Evolutionary conservation across 2,329 filamentous ascomycete genomes (phyloP).

Genomic region (Macrophomina pseudophaseolina): DNA sequence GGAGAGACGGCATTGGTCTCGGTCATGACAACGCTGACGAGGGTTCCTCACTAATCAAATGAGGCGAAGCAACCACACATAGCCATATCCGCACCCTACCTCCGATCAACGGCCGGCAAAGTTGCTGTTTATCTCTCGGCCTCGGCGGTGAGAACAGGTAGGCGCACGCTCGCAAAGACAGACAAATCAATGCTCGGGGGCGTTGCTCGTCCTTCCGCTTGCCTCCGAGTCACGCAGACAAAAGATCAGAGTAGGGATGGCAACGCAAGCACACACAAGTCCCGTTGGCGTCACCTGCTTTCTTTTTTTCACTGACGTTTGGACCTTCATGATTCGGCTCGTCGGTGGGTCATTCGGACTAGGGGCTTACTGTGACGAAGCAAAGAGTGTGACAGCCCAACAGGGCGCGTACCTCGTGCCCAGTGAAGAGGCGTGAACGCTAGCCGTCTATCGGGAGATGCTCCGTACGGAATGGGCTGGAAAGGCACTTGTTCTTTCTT

Average conservation of each 20-base stretch:
- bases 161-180: not conserved
- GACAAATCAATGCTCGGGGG: not conserved
- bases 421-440: not conserved
- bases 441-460: not conserved
- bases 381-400: constrained; percentile 15
- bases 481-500: not conserved
- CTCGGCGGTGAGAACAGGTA: not conserved
- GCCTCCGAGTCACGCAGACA: constrained; percentile 5
- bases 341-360: constrained; percentile 6
- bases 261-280: not conserved
- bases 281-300: not conserved
- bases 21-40: not conserved
- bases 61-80: not conserved
- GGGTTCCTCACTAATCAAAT: not conserved
- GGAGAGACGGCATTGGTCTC: not conserved
- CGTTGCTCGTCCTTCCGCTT: constrained; percentile 5
- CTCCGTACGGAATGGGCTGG: constrained; percentile 4
- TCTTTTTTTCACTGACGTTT: not conserved
- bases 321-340: not conserved
- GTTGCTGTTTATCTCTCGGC: not conserved
- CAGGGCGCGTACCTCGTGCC: constrained; percentile 11
- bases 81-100: not conserved
- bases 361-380: constrained; percentile 13
- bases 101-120: constrained; percentile 10
- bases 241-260: not conserved